Conservation (phyloP, 2,329 filamentous ascomycete genomes). For the Dryadomyces quercivorus region DNA sequence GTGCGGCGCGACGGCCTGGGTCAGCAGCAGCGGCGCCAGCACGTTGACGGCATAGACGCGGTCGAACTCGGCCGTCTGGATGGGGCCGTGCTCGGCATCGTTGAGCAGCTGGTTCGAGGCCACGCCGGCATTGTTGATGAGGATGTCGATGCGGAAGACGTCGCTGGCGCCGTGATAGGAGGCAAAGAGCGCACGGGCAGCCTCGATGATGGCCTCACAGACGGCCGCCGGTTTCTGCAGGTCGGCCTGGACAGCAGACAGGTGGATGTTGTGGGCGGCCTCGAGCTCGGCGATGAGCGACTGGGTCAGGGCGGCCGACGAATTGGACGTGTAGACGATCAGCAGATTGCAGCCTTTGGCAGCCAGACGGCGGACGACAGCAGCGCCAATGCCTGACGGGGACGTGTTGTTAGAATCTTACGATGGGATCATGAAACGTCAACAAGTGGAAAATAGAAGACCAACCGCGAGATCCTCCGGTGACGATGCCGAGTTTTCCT, state of each 20-base stretch:
- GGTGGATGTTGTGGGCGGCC: slow-evolving; percentile 12
- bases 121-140: slow-evolving; percentile 4
- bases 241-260: slow-evolving; percentile 6
- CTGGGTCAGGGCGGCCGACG: slow-evolving; percentile 19
- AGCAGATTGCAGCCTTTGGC: slow-evolving; percentile 47
- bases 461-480: slow-evolving; percentile 32
- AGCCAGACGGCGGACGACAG: slow-evolving; percentile 44
- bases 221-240: slow-evolving; percentile 14
- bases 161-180: slow-evolving; percentile 36
- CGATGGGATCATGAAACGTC: no score
- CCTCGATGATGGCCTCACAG: not conserved
- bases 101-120: not conserved
- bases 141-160: slow-evolving; percentile 17
- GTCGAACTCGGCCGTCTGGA: not conserved
- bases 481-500: slow-evolving; percentile 25
- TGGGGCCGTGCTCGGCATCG: not conserved
- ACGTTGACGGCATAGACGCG: slow-evolving; percentile 45
- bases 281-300: slow-evolving; percentile 30
- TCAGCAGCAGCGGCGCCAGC: slow-evolving; percentile 41
- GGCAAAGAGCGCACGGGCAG: slow-evolving; percentile 19
- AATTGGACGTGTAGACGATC: slow-evolving; percentile 33
- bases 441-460: no score
- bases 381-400: slow-evolving; percentile 43
- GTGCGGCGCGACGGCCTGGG: slow-evolving; percentile 39
- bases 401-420: no score